A percentile compares a stretch with the other conserved stretches of the same genome.
These are phyloP conservation scores for Rosa chinensis DNA, from an alignment of 306 rosid species.

Conservation along the genomic window DNA sequence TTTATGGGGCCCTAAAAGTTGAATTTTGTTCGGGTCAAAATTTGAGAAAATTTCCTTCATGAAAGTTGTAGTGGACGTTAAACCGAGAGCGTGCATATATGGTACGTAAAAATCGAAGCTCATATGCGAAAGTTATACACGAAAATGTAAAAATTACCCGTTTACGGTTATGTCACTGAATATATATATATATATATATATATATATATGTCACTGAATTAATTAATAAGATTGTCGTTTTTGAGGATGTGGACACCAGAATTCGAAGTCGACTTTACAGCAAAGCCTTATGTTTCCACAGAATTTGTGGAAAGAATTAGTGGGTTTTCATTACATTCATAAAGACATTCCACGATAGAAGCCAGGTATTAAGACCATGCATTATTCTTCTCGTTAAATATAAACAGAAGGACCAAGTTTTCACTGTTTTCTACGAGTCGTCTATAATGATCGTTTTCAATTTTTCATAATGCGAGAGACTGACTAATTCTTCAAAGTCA, in stretches of 20 bases:
- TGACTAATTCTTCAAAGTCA: background rate
- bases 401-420: background rate
- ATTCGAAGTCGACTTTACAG: constrained; percentile 2
- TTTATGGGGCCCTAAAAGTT: too few relatives aligned
- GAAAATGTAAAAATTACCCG: too few relatives aligned
- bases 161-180: too few relatives aligned
- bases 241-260: background rate
- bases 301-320: background rate
- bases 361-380: background rate
- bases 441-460: background rate
- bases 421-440: background rate
- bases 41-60: too few relatives aligned
- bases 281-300: background rate
- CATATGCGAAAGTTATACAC: too few relatives aligned
- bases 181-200: background rate
- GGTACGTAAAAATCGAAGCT: too few relatives aligned
- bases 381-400: background rate
- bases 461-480: background rate
- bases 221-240: background rate
- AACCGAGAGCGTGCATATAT: too few relatives aligned
- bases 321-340: background rate
- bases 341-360: background rate
- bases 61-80: too few relatives aligned
- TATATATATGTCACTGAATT: background rate
- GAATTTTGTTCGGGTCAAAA: too few relatives aligned